phyloP scores from a whole-genome alignment of 345 rosid genomes.

The Gossypium sturtianum region DNA sequence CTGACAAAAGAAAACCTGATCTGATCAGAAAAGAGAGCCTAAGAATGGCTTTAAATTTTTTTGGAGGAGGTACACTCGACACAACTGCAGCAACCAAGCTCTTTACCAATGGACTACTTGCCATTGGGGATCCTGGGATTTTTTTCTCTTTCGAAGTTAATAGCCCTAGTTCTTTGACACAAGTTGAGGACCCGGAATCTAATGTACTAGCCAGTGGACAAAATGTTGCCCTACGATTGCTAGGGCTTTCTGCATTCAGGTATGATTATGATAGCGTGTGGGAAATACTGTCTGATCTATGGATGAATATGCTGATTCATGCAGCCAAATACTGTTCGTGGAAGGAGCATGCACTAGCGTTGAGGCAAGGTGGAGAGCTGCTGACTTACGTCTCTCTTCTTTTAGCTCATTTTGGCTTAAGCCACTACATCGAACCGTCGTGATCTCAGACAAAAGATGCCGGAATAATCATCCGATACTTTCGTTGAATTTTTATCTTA shows the following conservation, averaged over 20 bases:
- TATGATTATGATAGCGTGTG: neutral
- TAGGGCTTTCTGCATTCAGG: accelerated
- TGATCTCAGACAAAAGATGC: too few species aligned
- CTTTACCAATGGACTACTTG: too few species aligned
- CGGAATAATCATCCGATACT: too few species aligned
- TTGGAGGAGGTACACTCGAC: too few species aligned
- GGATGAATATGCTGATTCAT: neutral
- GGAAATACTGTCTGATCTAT: neutral
- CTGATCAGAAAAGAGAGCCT: neutral
- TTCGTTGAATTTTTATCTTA: too few species aligned
- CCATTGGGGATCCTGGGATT: too few species aligned
- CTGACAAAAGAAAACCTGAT: neutral
- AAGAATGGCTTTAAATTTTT: neutral
- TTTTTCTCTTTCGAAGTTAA: too few species aligned
- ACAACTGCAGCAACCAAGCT: too few species aligned
- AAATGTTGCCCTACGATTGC: neutral
- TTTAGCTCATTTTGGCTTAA: neutral
- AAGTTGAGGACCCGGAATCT: too few species aligned
- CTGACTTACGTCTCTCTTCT: neutral
- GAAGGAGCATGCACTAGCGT: neutral
- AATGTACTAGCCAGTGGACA: neutral
- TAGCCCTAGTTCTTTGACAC: too few species aligned
- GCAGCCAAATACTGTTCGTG: neutral
- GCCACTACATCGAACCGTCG: neutral
- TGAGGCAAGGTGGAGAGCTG: neutral